Percentiles rank a stretch among this genome's conserved stretches.
These are phyloP conservation scores for Schwanniomyces polymorphus DNA, from an alignment of 805 yeast genomes.

Conservation along the genomic window DNA sequence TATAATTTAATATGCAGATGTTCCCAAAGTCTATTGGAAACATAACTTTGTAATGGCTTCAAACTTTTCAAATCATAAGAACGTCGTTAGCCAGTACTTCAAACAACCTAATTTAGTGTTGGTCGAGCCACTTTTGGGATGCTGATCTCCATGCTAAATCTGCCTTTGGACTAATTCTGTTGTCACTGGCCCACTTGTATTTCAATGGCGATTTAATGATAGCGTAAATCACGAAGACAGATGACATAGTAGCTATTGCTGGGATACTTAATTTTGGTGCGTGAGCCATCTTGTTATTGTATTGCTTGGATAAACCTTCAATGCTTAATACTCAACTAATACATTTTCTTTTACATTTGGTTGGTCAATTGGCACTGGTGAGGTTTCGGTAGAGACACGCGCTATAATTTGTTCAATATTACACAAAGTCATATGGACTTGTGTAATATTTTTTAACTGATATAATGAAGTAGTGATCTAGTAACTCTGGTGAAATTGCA, in stretches of 20 bases:
- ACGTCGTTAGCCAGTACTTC: neutral
- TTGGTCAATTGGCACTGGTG: constrained; percentile 6
- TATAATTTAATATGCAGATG: neutral
- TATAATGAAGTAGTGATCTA: neutral
- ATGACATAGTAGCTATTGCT: constrained; percentile 43
- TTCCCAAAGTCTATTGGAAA: neutral
- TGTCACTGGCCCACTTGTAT: constrained; percentile 40
- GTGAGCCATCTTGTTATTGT: constrained; percentile 16
- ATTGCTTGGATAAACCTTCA: constrained; percentile 2
- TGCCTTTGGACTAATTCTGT: constrained; percentile 46
- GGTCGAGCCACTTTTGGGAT: constrained; percentile 44
- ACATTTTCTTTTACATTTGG: constrained; percentile 9
- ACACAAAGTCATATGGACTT: neutral
- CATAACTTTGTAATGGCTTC: neutral
- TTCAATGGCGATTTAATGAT: constrained; percentile 43
- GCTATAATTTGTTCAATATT: neutral
- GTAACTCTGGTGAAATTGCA: no score
- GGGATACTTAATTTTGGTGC: constrained; percentile 40
- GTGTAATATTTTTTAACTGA: neutral
- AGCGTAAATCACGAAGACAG: constrained; percentile 36
- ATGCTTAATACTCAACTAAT: constrained; percentile 10
- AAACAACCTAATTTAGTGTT: constrained; percentile 4
- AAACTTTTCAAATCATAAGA: neutral
- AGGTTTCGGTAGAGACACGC: neutral
- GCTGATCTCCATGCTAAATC: constrained; percentile 50